phyloP scores from a whole-genome alignment of 257 asterid species.

The Solanum pimpinellifolium region DNA sequence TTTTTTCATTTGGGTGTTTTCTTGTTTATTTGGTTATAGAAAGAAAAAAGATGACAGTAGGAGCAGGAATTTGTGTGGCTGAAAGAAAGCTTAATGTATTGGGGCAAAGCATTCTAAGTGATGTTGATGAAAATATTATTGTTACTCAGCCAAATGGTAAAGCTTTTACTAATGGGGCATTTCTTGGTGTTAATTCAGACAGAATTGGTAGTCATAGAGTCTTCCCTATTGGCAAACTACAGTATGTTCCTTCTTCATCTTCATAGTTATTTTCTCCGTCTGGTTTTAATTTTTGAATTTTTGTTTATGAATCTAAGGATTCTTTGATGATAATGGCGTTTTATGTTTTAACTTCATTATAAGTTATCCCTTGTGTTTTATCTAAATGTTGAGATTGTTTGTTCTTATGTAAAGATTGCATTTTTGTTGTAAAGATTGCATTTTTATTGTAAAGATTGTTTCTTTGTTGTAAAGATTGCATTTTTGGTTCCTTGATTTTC shows the following conservation, averaged over 20 bases:
- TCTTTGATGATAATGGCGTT: neutral
- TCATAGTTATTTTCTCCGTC: neutral
- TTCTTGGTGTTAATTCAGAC: constrained; percentile 68
- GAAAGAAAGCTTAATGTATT: constrained; percentile 54
- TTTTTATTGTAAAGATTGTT: neutral
- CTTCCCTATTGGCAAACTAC: constrained; percentile 73
- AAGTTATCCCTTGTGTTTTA: neutral
- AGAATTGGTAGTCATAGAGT: constrained; percentile 57
- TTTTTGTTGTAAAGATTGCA: neutral
- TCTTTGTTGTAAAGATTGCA: neutral
- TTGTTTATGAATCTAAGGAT: neutral
- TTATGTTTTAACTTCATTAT: neutral
- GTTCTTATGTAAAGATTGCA: neutral
- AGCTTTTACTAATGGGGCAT: constrained; percentile 48
- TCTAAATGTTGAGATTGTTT: neutral
- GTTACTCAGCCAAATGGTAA: constrained; percentile 69
- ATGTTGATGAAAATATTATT: constrained; percentile 42
- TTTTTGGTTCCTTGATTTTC: neutral
- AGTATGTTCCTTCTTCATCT: constrained; percentile 24
- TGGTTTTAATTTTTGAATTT: neutral
- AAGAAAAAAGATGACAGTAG: constrained; percentile 23
- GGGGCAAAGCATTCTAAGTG: constrained; percentile 47
- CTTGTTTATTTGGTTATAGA: neutral
- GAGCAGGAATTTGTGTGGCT: constrained; percentile 39
- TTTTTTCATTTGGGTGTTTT: neutral